These are phyloP conservation scores for Babesia bovis DNA, from an alignment of 169 alveolate species.

Conservation along the genomic window DNA sequence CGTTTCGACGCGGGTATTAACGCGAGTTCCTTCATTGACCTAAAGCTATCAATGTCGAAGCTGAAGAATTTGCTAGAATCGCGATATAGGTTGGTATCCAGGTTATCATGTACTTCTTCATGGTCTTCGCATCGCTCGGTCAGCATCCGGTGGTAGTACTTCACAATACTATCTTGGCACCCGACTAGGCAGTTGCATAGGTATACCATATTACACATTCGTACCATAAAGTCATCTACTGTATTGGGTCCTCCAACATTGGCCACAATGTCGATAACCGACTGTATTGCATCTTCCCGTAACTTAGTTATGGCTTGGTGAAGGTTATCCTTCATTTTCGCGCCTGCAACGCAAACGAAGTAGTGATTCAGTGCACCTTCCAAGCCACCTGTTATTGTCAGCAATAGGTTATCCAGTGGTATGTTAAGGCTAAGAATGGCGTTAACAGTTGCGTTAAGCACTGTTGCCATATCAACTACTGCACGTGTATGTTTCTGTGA, in stretches of 20 bases:
- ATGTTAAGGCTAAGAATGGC: constrained; percentile 41
- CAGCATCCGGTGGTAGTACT: constrained; percentile 25
- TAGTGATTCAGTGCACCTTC: constrained; percentile 44
- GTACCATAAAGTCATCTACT: not conserved
- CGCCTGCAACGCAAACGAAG: constrained; percentile 10
- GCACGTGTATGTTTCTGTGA: constrained; percentile 39
- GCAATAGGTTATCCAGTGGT: constrained; percentile 34
- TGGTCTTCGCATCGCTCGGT: constrained; percentile 34
- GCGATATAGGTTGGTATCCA: constrained; percentile 13
- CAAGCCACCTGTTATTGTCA: constrained; percentile 43
- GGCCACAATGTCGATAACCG: not conserved
- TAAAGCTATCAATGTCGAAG: not conserved
- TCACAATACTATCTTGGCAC: constrained; percentile 12
- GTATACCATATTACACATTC: constrained; percentile 25
- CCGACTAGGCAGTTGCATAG: constrained; percentile 8
- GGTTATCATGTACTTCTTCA: constrained; percentile 8
- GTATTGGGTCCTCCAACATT: not conserved
- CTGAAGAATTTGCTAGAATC: constrained; percentile 31
- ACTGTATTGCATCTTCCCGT: not conserved
- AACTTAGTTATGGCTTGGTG: not conserved
- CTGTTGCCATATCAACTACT: constrained; percentile 51
- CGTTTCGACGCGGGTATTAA: constrained; percentile 22
- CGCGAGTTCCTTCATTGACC: constrained; percentile 22
- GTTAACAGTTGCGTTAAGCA: constrained; percentile 25
- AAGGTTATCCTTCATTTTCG: constrained; percentile 5